These are phyloP conservation scores for Eimeria zaria DNA, from an alignment of 169 alveolate species.

Conservation along the genomic window DNA sequence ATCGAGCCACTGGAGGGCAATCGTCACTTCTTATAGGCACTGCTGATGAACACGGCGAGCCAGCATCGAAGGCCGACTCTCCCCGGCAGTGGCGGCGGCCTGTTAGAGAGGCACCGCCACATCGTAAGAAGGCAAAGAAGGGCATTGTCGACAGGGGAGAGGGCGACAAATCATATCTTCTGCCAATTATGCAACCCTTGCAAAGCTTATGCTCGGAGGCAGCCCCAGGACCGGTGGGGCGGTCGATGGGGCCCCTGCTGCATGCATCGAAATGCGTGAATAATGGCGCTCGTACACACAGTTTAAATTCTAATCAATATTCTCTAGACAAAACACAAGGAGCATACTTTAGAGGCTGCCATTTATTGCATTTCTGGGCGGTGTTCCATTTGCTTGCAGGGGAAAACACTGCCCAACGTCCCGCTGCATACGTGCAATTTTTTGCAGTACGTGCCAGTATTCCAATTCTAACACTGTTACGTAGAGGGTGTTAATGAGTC, in stretches of 20 bases:
- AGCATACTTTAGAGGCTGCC: neutral
- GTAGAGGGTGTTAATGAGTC: neutral
- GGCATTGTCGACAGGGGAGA: conserved; percentile 68
- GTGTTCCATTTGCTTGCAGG: neutral
- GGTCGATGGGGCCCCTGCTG: conserved; percentile 49
- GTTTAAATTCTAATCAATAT: neutral
- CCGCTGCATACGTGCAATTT: neutral
- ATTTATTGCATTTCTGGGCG: neutral
- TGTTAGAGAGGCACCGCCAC: neutral
- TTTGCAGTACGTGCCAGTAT: neutral
- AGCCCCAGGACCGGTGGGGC: conserved; percentile 73
- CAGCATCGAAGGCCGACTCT: conserved; percentile 30
- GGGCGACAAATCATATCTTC: conserved; percentile 12
- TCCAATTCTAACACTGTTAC: neutral
- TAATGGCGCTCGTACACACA: neutral
- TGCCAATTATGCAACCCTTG: neutral
- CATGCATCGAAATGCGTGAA: neutral
- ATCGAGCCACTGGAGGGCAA: conserved; percentile 31
- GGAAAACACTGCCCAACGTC: neutral
- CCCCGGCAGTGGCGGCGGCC: conserved; percentile 63
- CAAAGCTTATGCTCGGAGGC: neutral
- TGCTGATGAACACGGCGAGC: conserved; percentile 3
- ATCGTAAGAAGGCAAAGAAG: conserved; percentile 46
- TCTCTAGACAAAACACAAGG: neutral
- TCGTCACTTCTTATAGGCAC: neutral